phyloP scores from a whole-genome alignment of 2,329 filamentous ascomycete species.

The Fusarium sp. region DNA sequence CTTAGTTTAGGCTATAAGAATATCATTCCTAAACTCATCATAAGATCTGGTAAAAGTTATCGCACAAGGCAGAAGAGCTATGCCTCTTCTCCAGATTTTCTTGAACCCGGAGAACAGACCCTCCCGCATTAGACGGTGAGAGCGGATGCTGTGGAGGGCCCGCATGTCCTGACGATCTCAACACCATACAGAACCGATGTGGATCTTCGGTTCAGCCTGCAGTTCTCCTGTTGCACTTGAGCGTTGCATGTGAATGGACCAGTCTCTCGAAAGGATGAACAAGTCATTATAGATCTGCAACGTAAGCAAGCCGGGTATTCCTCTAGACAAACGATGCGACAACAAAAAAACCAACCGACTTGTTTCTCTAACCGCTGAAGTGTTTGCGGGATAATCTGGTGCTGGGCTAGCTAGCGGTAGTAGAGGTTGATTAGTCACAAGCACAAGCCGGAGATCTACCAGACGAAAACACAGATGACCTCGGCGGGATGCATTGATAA shows the following conservation, averaged over 20 bases:
- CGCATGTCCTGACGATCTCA: constrained; percentile 30
- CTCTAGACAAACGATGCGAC: not conserved
- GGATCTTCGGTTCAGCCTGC: constrained; percentile 27
- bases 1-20: too few relatives aligned
- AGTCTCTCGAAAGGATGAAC: not conserved
- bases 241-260: constrained; percentile 33
- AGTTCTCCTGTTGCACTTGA: constrained; percentile 13
- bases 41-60: too few relatives aligned
- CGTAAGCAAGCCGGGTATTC: not conserved
- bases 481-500: constrained; percentile 13
- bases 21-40: too few relatives aligned
- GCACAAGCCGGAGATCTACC: constrained; percentile 14
- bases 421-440: constrained; percentile 9
- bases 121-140: constrained; percentile 37
- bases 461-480: constrained; percentile 4
- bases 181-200: constrained; percentile 28
- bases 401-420: constrained; percentile 8
- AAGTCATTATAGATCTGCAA: constrained; percentile 3
- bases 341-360: not conserved
- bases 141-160: constrained; percentile 20
- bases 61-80: too few relatives aligned
- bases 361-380: constrained; percentile 12
- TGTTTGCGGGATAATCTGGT: constrained; percentile 13
- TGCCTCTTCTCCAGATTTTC: too few relatives aligned
- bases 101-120: not conserved